Evolutionary conservation across 1,284 basidiomycete genomes (phyloP).

Genomic region (Neotropicomus parvogracilis): DNA sequence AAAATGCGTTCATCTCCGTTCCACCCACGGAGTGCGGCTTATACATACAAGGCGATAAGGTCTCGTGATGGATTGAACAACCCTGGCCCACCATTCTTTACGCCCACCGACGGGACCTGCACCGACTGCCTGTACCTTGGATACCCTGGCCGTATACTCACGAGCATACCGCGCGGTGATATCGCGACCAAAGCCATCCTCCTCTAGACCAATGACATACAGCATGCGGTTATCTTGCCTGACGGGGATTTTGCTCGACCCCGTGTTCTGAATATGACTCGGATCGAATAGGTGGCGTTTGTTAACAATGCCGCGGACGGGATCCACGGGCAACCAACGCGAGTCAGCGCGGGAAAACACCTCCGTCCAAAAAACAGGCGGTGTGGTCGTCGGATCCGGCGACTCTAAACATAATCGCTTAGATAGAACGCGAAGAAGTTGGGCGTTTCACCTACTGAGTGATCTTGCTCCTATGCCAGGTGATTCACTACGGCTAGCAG

Average conservation of each 20-base stretch:
- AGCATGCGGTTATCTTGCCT: slow-evolving; percentile 79
- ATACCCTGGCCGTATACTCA: slow-evolving; percentile 79
- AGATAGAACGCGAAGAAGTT: slow-evolving; percentile 9
- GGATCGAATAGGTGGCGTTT: slow-evolving; percentile 87
- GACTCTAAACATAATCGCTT: slow-evolving; percentile 34
- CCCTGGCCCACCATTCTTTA: slow-evolving; percentile 82
- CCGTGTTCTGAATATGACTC: slow-evolving; percentile 27
- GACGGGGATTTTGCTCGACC: slow-evolving; percentile 20
- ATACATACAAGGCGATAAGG: slow-evolving; percentile 75
- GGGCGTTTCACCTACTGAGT: slow-evolving; percentile 22
- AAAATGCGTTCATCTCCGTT: slow-evolving; percentile 29
- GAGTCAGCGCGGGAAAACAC: slow-evolving; percentile 91
- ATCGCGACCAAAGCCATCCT: slow-evolving; percentile 77
- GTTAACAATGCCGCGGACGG: slow-evolving; percentile 76
- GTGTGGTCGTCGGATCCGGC: slow-evolving; percentile 55
- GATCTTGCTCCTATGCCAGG: slow-evolving; percentile 14
- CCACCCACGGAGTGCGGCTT: slow-evolving; percentile 12
- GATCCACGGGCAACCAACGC: slow-evolving; percentile 92
- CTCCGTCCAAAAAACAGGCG: slow-evolving; percentile 97
- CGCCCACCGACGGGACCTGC: slow-evolving; percentile 48
- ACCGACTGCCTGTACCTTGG: slow-evolving; percentile 72
- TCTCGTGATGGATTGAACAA: slow-evolving; percentile 61
- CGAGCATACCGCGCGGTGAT: slow-evolving; percentile 78
- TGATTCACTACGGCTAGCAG: slow-evolving; percentile 23
- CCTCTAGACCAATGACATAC: slow-evolving; percentile 94